Base-by-base conservation (phyloP, 805 yeast genomes). In the Ogataea paradorogensis region DNA sequence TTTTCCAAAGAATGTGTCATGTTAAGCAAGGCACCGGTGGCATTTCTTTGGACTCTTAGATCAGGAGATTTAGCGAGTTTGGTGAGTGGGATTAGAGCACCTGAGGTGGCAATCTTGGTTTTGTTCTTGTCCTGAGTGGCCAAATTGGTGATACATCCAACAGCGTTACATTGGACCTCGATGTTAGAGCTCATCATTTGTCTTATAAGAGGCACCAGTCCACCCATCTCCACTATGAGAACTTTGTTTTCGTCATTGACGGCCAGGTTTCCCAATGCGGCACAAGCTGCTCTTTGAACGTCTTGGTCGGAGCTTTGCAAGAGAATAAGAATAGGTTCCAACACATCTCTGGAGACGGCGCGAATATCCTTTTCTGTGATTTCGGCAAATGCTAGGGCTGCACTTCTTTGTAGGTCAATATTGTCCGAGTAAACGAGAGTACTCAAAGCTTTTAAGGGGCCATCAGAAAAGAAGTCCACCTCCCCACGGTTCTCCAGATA, bases 161-260 rank as follows among this genome's bases (percentile, higher is more conserved):
- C 99, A 2, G 99, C 99, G 61, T 93, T 93, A 65, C 99, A 93
- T 67, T 93, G 99, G 27, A 93, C 98, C 64, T 93, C 99, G 43
- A 93, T 95, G 58, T 93, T 93, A 40, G 93, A 78, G 29, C 95
- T 84, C 84, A 88, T 84, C 99, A 93, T 93, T 67, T 93, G 99
- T 63, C 95, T 82, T 54, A 93, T 93, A 32, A 93, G 76, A 5
- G 98, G 98, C 48, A 90, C 96, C 42, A 93, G 75, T 2, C 98
- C 99, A 21, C 98, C 98, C 96, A 93, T 88, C 57, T 91, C 96
- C 13, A 95, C 98, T 45, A 93, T 91, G 37, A 93, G 72, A 13
- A 85, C 76, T 63, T 93, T 93, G 69, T 93, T 93, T 46, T 86
- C 96, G 57, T 89, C 90, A 66, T 93, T 89, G 23, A 93, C 99